Evolutionary conservation across 352 stramenopile species (phyloP).

Genomic region (Pythium insidiosum): DNA sequence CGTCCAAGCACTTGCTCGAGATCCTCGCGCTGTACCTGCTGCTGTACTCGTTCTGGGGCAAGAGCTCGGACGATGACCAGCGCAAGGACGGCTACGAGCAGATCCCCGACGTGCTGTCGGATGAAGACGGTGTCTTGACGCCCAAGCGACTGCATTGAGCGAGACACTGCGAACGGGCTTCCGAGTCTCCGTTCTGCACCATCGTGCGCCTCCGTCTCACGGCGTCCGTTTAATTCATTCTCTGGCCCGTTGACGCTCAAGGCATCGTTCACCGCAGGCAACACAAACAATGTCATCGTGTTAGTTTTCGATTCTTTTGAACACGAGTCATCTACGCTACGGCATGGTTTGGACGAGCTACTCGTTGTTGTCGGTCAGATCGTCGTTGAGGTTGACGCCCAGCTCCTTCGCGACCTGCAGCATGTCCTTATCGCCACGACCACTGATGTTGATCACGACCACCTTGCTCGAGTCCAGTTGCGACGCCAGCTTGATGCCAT

Average conservation of each 20-base stretch:
- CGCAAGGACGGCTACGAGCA: conserved; percentile 67
- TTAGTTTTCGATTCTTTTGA: too few relatives aligned
- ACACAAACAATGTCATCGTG: too few relatives aligned
- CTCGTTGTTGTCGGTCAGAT: conserved; percentile 77
- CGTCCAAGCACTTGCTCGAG: conserved; percentile 91
- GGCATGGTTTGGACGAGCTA: too few relatives aligned
- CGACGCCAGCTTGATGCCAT: conserved; percentile 90
- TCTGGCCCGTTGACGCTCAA: too few relatives aligned
- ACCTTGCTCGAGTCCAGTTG: conserved; percentile 84
- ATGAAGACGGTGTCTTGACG: conserved; percentile 21
- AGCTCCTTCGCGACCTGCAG: conserved; percentile 95
- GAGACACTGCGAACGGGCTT: too few relatives aligned
- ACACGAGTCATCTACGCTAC: too few relatives aligned
- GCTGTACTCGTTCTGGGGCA: conserved; percentile 92
- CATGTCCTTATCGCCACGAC: conserved; percentile 99
- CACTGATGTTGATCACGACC: conserved; percentile 97
- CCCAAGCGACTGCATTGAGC: conserved; percentile 16
- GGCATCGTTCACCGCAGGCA: too few relatives aligned
- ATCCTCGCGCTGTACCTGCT: conserved; percentile 92
- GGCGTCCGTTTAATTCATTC: too few relatives aligned
- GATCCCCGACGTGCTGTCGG: conserved; percentile 60
- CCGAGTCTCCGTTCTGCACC: too few relatives aligned
- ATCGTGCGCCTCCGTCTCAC: too few relatives aligned
- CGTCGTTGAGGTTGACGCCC: conserved; percentile 87
- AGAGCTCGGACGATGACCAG: conserved; percentile 57